Percentiles rank a stretch among this genome's conserved stretches.
Conservation (phyloP, 345 rosid genomes). For the Corymbia maculata region DNA sequence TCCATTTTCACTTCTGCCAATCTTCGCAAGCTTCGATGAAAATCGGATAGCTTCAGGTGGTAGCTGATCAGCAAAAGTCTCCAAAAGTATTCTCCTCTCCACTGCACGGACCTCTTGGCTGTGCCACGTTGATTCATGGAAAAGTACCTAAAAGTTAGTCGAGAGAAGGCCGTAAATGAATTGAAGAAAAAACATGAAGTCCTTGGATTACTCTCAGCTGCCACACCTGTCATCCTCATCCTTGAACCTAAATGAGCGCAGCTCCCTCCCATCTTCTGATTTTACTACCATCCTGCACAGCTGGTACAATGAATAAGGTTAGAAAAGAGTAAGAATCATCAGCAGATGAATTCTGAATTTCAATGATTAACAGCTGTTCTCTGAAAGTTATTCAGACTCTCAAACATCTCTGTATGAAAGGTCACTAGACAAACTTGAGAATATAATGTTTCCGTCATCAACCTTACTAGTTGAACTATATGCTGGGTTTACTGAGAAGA, state of each 20-base stretch:
- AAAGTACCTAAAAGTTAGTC: background rate
- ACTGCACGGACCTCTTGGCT: slow-evolving; percentile 97
- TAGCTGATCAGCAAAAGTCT: slow-evolving; percentile 61
- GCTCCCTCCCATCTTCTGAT: slow-evolving; percentile 77
- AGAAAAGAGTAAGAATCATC: background rate
- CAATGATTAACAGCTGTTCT: background rate
- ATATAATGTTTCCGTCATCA: background rate
- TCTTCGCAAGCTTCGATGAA: slow-evolving; percentile 54
- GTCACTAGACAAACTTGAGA: background rate
- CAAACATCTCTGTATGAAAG: background rate
- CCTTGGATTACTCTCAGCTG: background rate
- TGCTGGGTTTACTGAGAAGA: background rate
- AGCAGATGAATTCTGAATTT: background rate
- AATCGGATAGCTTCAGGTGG: slow-evolving; percentile 57
- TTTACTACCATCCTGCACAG: slow-evolving; percentile 88
- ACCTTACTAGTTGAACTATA: background rate
- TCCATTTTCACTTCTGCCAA: slow-evolving; percentile 32
- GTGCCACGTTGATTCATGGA: background rate
- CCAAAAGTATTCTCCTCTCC: slow-evolving; percentile 76
- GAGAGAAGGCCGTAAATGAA: background rate
- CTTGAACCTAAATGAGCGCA: slow-evolving; percentile 74
- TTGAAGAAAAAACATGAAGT: background rate
- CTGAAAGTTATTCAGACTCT: background rate
- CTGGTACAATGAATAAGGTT: slow-evolving; percentile 52
- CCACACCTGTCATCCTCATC: slow-evolving; percentile 78